Conservation (phyloP, 1,284 basidiomycete genomes). For the Apiotrichum sp. region DNA sequence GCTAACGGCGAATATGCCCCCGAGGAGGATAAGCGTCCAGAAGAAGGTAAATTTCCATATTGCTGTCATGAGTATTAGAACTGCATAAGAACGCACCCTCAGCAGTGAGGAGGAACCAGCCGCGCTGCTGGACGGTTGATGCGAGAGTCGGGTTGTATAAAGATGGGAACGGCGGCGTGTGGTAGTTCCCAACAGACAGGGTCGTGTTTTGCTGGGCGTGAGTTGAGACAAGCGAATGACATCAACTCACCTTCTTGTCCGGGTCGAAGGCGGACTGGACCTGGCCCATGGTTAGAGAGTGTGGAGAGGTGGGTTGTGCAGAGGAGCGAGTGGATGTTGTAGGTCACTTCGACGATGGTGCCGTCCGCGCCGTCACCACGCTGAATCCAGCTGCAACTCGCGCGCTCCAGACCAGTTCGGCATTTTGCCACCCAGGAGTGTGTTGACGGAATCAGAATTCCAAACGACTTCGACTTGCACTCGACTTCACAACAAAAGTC, state of each 20-base stretch:
- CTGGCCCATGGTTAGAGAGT: slow-evolving; percentile 23
- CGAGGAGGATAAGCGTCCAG: slow-evolving; percentile 72
- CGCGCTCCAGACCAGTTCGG: too few species aligned
- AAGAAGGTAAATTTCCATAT: slow-evolving; percentile 76
- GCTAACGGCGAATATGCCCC: slow-evolving; percentile 62
- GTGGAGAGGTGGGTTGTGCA: too few species aligned
- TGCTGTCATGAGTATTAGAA: slow-evolving; percentile 49
- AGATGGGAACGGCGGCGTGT: slow-evolving; percentile 50
- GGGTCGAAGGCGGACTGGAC: slow-evolving; percentile 31
- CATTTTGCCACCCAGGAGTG: too few species aligned
- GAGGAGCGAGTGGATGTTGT: too few species aligned
- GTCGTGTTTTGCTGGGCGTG: too few species aligned
- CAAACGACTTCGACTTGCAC: too few species aligned
- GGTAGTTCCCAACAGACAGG: slow-evolving; percentile 21
- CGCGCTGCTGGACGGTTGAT: slow-evolving; percentile 25
- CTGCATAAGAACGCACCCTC: slow-evolving; percentile 27
- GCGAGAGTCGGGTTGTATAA: slow-evolving; percentile 51
- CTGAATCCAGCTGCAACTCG: too few species aligned
- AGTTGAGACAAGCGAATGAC: neutral
- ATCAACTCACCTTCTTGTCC: slow-evolving; percentile 10
- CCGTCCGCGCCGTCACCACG: too few species aligned
- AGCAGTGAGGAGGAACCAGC: slow-evolving; percentile 47
- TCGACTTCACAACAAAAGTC: too few species aligned
- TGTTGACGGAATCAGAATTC: too few species aligned
- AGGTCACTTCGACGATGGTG: too few species aligned